phyloP scores from a whole-genome alignment of 2,329 filamentous ascomycete genomes.

The Ophiobolus disseminans region DNA sequence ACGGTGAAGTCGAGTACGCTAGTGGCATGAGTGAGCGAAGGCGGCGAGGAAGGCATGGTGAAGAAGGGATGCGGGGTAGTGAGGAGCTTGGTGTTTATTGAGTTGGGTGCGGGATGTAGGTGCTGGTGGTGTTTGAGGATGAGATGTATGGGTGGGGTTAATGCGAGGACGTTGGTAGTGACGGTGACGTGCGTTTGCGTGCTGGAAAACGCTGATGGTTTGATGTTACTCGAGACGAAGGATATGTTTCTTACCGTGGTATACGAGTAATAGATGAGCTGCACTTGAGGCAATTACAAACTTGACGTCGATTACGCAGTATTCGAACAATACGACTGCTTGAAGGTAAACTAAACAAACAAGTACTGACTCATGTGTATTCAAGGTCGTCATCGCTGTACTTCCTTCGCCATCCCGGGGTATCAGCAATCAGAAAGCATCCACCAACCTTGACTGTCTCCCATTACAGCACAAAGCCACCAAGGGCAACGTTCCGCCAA shows the following conservation, averaged over 20 bases:
- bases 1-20: slow-evolving; percentile 14
- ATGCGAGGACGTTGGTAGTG: too few relatives aligned
- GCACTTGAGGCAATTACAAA: too few relatives aligned
- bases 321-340: too few relatives aligned
- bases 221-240: too few relatives aligned
- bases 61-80: neutral
- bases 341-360: neutral
- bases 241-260: too few relatives aligned
- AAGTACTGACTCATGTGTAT: neutral
- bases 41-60: neutral
- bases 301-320: too few relatives aligned
- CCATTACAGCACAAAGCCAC: slow-evolving; percentile 41
- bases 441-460: neutral
- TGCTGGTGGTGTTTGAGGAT: too few relatives aligned
- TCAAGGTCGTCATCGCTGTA: neutral
- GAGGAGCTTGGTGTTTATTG: neutral
- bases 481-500: slow-evolving; percentile 71
- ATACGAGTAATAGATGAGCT: too few relatives aligned
- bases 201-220: too few relatives aligned
- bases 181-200: too few relatives aligned
- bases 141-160: too few relatives aligned
- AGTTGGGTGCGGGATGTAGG: neutral
- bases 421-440: slow-evolving; percentile 2
- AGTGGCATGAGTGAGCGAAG: slow-evolving; percentile 3
- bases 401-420: neutral